Evolutionary conservation across 148 eudicot genomes (phyloP), one percentile per base, ranked within the genome.

Genomic region (Pharnaceum exiguum): DNA sequence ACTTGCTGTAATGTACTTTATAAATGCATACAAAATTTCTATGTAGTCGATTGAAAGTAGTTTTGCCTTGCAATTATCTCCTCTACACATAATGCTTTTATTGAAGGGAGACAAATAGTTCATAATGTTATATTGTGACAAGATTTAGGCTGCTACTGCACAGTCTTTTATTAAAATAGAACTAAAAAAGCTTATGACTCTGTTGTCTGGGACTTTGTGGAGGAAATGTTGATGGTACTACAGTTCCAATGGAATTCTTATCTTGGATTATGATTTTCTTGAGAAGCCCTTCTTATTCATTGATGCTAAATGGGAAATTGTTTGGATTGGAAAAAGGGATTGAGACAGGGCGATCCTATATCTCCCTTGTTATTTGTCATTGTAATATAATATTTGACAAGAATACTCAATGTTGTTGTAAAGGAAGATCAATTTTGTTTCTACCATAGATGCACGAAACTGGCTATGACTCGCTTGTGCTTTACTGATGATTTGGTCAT

Each of bases 271-370:
- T 55, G 59, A 19, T 1, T 2, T 35, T 29, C 37, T 29, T 55
- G 1, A 10, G 29, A 2, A 21, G 10, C 5, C 8, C 59, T 10
- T 10, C 29, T 3, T 55, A 21, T 37, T 21, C 59, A 0, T 9
- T 36, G 0, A 9, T 1, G 2, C 4, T 19, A 2, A 55, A 55
- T 55, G 59, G 59, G 1, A 17, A 8, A 1, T 2, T 13, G 5
- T 10, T 0, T 55, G 45, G 45, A 0, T 55, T 35, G 1, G 7
- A 36, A 18, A 21, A 5, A 10, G 59, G 59, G 3, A 3, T 55
- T 10, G 37, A n/a, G 44, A 37, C 59, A 55, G 15, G 59, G 59
- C 0, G 46, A 55, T 3, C 59, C 45, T 1, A 21, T 55, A 3
- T 55, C 30, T 12, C 45, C 44, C 12, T 19, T 55, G 6, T 7